Evolutionary conservation across 345 rosid genomes (phyloP), one percentile per base, ranked within the genome.

Genomic region (Eucalyptus tenuipes): DNA sequence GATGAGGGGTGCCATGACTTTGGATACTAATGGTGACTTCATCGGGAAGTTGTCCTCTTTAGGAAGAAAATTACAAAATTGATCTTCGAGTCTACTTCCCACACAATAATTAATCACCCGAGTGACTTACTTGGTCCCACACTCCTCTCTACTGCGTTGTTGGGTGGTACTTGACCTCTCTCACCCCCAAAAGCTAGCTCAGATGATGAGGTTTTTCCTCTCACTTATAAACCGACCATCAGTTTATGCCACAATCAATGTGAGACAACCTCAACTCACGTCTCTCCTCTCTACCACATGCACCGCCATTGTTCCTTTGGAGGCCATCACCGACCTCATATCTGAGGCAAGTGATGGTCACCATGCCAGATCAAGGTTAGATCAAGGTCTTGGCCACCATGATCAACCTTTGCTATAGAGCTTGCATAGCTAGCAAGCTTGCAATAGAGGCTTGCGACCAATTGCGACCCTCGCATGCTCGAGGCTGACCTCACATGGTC

Each of bases 1-100:
- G 92, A 93, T 27, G 92, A 87, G 20, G 88, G 75, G 2, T 8
- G 79, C 18, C 92, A 15, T 82, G 17, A 82, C 94, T 0, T 88
- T 88, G 10, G 85, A 93, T 85, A 89, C 92, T n/a, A 64, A n/a
- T n/a, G 75, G 37, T n/a, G 40, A 14, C 75, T 64, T 64, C 40
- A 4, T 64, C 10, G 14, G 37, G 40, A n/a, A 64, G 75, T 64
- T n/a, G 8, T n/a, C 75, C 31, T 64, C 75, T 64, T n/a, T 64
- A 31, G 15, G 75, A 61, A 13, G 71, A 64, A 14, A 64, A n/a
- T 64, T 64, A n/a, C 75, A n/a, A 64, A 64, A 64, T 13, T n/a
- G 20, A n/a, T 64, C 75, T 64, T 64, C 20, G 7, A 64, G 40
- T 14, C n/a, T 4, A n/a, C 75, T n/a, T 64, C 75, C 37, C 75